These are phyloP conservation scores for Pleurotus pulmonarius DNA, from an alignment of 768 basidiomycete genomes.

Conservation along the genomic window DNA sequence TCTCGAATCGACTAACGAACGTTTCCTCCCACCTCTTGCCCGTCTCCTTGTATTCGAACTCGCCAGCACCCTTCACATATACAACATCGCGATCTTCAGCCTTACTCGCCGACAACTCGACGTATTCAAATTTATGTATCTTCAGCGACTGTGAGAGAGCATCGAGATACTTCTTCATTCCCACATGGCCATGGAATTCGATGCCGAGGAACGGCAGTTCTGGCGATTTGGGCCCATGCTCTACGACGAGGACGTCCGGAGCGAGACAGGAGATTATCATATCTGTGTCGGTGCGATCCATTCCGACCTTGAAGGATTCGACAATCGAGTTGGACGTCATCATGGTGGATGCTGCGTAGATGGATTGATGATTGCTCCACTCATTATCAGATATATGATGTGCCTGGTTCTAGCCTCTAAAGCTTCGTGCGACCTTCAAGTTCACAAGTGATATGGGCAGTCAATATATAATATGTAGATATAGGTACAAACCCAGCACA, in stretches of 20 bases:
- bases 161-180: not conserved
- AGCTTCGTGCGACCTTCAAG: too few relatives aligned
- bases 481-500: too few relatives aligned
- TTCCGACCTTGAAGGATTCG: not conserved
- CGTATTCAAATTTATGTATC: not conserved
- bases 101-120: not conserved
- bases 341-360: too few relatives aligned
- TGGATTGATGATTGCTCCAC: too few relatives aligned
- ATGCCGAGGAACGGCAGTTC: conserved; percentile 3
- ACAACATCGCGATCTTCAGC: not conserved
- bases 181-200: not conserved
- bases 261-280: not conserved
- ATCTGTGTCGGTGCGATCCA: not conserved
- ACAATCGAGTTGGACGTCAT: not conserved
- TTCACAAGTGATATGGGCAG: too few relatives aligned
- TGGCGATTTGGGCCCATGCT: not conserved
- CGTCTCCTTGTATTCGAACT: conserved; percentile 3
- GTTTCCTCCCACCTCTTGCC: conserved; percentile 4
- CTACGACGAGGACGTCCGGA: not conserved
- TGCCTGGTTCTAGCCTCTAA: too few relatives aligned
- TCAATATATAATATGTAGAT: too few relatives aligned
- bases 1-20: conserved; percentile 1
- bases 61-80: not conserved
- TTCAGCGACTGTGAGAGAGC: not conserved
- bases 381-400: too few relatives aligned